These are phyloP conservation scores for Rhodocollybia butyracea DNA, from an alignment of 768 basidiomycete species.

Conservation along the genomic window DNA sequence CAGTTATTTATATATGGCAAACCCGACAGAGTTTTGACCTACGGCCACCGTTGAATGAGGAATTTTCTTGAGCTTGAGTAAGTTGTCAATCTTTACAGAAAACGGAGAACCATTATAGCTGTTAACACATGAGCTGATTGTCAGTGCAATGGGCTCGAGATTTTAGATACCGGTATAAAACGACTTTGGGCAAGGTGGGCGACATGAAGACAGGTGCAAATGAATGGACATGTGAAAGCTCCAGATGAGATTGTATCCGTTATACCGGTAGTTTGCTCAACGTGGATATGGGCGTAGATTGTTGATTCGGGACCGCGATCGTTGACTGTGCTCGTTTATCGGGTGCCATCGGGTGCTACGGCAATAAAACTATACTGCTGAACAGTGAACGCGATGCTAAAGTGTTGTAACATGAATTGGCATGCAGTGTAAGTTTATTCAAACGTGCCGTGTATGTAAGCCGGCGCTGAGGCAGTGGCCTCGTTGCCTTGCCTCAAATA, in stretches of 20 bases:
- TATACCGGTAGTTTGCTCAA: neutral
- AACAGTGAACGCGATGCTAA: too few relatives aligned
- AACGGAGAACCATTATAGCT: slow-evolving; percentile 56
- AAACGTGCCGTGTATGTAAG: neutral
- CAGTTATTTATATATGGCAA: neutral
- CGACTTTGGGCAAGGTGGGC: slow-evolving; percentile 23
- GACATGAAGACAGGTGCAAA: slow-evolving; percentile 5
- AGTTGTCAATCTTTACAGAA: slow-evolving; percentile 47
- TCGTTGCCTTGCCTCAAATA: slow-evolving; percentile 2
- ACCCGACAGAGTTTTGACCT: slow-evolving; percentile 15
- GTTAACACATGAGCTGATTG: neutral
- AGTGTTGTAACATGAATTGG: too few relatives aligned
- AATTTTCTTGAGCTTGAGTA: slow-evolving; percentile 47
- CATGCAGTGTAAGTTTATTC: neutral
- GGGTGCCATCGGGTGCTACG: too few relatives aligned
- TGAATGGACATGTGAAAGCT: neutral
- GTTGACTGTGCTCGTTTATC: too few relatives aligned
- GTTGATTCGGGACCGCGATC: too few relatives aligned
- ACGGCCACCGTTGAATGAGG: slow-evolving; percentile 47
- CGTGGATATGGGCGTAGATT: too few relatives aligned
- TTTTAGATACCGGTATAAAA: slow-evolving; percentile 43
- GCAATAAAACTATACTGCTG: too few relatives aligned
- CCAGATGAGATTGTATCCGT: neutral
- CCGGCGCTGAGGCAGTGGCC: neutral
- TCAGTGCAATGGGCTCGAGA: neutral